Evolutionary conservation across 1,139 yeast species (phyloP), one percentile per base, ranked within the genome.

Genomic region (Saccharomyces hybrid): DNA sequence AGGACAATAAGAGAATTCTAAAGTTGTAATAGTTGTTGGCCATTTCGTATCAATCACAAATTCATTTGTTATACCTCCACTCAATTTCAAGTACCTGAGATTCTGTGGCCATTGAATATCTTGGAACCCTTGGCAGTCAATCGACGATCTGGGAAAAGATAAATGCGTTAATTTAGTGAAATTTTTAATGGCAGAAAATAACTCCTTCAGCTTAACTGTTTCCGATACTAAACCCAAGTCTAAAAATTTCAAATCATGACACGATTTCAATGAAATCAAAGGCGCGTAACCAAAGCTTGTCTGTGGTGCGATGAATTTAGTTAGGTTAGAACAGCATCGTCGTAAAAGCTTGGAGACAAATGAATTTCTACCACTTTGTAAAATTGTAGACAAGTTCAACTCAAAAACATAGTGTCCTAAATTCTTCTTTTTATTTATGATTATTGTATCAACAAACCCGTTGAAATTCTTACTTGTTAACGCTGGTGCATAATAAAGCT

Each of bases 281-380:
- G 98, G 97, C 0, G 96, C 88, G 56, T 85, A 78, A 0, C 98
- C 98, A 74, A 93, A 91, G 73, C 96, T 87, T 38, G 97, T 86
- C 66, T 91, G 98, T 1, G 98, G 97, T 0, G 98, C 97, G 6
- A 87, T 81, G 65, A 93, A 90, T 11, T 76, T 74, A 59, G 82
- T 78, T 52, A 93, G 72, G 50, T 77, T 78, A 26, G 77, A 70
- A 9, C 89, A 79, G 55, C 96, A 87, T 49, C 96, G 75, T 64
- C 95, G 80, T 55, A 93, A 73, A 5, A 93, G 68, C 60, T 87
- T 85, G 1, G 97, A 88, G 23, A 93, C 91, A 69, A 78, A 86
- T 0, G 97, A 93, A 71, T 90, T 93, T 66, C 88, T 90, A n/a
- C 98, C 98, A 47, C 89, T 79, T 69, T 93, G 98, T 55, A 89